phyloP scores from a whole-genome alignment of 768 basidiomycete species.

The Pleurotus citrinopileatus region DNA sequence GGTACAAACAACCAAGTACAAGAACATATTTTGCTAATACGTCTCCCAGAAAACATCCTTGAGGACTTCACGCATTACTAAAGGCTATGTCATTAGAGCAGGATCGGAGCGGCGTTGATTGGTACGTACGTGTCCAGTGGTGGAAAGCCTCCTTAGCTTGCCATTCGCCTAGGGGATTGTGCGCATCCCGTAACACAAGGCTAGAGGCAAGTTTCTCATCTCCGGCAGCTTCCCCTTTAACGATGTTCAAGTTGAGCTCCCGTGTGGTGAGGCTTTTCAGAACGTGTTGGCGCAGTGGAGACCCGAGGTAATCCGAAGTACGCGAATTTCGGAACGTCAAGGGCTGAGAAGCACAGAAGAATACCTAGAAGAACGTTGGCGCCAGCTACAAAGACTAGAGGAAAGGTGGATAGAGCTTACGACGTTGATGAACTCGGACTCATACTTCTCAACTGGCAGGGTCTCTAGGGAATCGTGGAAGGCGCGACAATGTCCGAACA shows the following conservation, averaged over 20 bases:
- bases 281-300: conserved; percentile 61
- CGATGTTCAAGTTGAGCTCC: conserved; percentile 49
- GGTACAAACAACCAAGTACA: background rate
- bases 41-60: conserved; percentile 76
- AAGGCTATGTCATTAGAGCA: background rate
- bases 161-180: conserved; percentile 62
- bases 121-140: conserved; percentile 72
- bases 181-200: conserved; percentile 58
- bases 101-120: background rate
- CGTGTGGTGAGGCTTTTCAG: conserved; percentile 46
- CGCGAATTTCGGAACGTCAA: conserved; percentile 57
- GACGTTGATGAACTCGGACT: conserved; percentile 67
- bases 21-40: conserved; percentile 39
- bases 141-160: conserved; percentile 62
- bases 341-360: conserved; percentile 70
- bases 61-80: conserved; percentile 80
- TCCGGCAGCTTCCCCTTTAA: conserved; percentile 30
- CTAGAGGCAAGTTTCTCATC: conserved; percentile 31
- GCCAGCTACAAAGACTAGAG: background rate
- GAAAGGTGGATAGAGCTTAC: conserved; percentile 37
- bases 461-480: conserved; percentile 68
- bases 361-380: conserved; percentile 46
- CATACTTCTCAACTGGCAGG: conserved; percentile 43
- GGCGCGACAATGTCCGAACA: conserved; percentile 77
- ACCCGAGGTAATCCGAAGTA: conserved; percentile 64